Evolutionary conservation across 768 basidiomycete genomes (phyloP).

Genomic region (Gymnopilus junonius): DNA sequence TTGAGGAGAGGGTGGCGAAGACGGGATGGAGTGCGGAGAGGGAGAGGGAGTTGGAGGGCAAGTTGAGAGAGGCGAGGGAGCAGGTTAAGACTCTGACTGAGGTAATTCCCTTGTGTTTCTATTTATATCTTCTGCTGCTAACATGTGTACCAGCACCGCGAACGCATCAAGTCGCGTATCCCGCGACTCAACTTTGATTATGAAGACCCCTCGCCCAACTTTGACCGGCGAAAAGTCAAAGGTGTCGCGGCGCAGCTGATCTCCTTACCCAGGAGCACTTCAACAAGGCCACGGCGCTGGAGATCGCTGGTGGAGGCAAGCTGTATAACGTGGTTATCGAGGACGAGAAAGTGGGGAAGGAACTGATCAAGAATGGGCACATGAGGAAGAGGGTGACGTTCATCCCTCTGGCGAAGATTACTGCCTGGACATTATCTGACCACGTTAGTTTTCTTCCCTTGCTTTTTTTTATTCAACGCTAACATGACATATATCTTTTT

Average conservation of each 20-base stretch:
- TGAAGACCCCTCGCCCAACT: slow-evolving; percentile 71
- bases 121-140: not conserved
- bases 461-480: not conserved
- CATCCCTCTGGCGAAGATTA: slow-evolving; percentile 94
- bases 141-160: slow-evolving; percentile 56
- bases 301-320: slow-evolving; percentile 88
- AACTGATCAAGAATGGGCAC: slow-evolving; percentile 71
- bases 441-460: slow-evolving; percentile 41
- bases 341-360: slow-evolving; percentile 86
- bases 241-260: slow-evolving; percentile 93
- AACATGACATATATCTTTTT: not conserved
- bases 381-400: slow-evolving; percentile 91
- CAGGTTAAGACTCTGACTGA: slow-evolving; percentile 64
- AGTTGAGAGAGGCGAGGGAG: slow-evolving; percentile 54
- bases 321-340: slow-evolving; percentile 95
- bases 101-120: slow-evolving; percentile 41
- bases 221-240: slow-evolving; percentile 87
- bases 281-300: slow-evolving; percentile 86
- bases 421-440: slow-evolving; percentile 49
- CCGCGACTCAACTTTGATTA: slow-evolving; percentile 87
- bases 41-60: slow-evolving; percentile 61
- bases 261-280: slow-evolving; percentile 70
- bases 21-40: slow-evolving; percentile 81
- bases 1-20: slow-evolving; percentile 53
- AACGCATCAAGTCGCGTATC: slow-evolving; percentile 61